Percentiles rank a stretch among this genome's conserved stretches.
Conservation (phyloP, 208 protist species). For the Trypanosomatidae sp. region DNA sequence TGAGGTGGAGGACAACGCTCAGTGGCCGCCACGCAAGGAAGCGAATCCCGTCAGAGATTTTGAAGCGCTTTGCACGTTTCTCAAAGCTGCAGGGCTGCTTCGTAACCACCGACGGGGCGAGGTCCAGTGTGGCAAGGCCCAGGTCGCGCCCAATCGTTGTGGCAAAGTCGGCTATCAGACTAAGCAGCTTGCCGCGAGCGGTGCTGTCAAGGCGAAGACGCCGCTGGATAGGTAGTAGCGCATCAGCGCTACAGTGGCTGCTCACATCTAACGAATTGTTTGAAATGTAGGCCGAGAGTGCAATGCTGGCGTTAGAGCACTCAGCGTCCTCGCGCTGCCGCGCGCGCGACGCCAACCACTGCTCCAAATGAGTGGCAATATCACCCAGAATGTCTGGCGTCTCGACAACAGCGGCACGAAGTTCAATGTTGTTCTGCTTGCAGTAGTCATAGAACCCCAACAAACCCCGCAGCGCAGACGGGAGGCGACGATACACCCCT, state of each 20-base stretch:
- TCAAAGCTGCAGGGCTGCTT: slow-evolving; percentile 34
- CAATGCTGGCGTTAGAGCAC: not conserved
- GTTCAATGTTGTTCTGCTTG: slow-evolving; percentile 32
- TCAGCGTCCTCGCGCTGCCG: slow-evolving; percentile 16
- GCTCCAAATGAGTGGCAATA: slow-evolving; percentile 22
- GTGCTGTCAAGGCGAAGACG: slow-evolving; percentile 17
- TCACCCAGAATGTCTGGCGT: slow-evolving; percentile 31
- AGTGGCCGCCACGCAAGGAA: slow-evolving; percentile 22
- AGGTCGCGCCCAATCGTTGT: slow-evolving; percentile 34
- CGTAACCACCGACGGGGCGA: slow-evolving; percentile 24
- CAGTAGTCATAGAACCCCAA: slow-evolving; percentile 53
- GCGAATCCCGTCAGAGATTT: slow-evolving; percentile 18
- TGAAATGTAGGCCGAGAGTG: not conserved
- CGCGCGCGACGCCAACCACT: slow-evolving; percentile 13
- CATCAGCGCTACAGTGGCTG: not conserved
- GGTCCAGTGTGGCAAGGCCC: slow-evolving; percentile 29
- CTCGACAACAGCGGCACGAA: slow-evolving; percentile 40
- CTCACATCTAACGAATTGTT: not conserved
- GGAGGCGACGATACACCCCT: slow-evolving; percentile 9
- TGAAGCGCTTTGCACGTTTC: slow-evolving; percentile 25
- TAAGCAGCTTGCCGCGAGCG: slow-evolving; percentile 24
- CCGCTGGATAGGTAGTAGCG: not conserved
- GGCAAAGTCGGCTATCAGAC: slow-evolving; percentile 26
- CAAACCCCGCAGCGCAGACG: slow-evolving; percentile 20
- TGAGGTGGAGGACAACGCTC: slow-evolving; percentile 1